phyloP scores from a whole-genome alignment of 331 rosid species.

The Acacia concinna region DNA sequence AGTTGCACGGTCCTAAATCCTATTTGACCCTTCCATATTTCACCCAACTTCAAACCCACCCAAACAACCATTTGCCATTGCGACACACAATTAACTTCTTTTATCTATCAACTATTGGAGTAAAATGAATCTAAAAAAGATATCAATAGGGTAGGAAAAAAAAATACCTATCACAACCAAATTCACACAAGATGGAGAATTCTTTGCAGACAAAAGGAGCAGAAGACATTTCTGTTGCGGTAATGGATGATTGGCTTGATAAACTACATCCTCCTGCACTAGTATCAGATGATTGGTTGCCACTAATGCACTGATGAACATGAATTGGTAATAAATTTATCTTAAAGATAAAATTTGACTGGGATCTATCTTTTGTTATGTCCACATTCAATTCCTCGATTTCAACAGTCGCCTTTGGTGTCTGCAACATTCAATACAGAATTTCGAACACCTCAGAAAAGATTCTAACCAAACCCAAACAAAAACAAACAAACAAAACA shows the following conservation, averaged over 20 bases:
- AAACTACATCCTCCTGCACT: conserved; percentile 51
- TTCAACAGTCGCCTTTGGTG: conserved; percentile 68
- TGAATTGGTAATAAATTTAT: conserved; percentile 61
- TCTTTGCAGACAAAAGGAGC: conserved; percentile 63
- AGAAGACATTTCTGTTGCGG: conserved; percentile 49
- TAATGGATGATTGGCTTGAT: conserved; percentile 49
- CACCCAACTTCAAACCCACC: neutral
- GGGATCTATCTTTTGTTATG: conserved; percentile 58
- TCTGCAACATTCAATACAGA: conserved; percentile 60
- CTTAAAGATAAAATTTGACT: conserved; percentile 57
- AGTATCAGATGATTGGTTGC: conserved; percentile 54
- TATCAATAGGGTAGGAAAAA: conserved; percentile 26
- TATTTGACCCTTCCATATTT: neutral
- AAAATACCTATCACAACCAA: conserved; percentile 79
- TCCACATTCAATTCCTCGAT: conserved; percentile 72
- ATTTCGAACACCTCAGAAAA: conserved; percentile 18
- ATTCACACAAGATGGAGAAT: conserved; percentile 66
- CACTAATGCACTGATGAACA: conserved; percentile 53
- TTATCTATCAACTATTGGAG: conserved; percentile 12
- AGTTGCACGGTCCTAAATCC: neutral
- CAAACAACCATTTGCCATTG: neutral
- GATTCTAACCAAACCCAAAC: conserved; percentile 8
- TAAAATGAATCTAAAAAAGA: conserved; percentile 15
- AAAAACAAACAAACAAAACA: conserved; percentile 32
- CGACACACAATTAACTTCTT: conserved; percentile 15